phyloP scores from a whole-genome alignment of 225 moss, liverwort and hornwort genomes.

The Thuidium tamariscinum region DNA sequence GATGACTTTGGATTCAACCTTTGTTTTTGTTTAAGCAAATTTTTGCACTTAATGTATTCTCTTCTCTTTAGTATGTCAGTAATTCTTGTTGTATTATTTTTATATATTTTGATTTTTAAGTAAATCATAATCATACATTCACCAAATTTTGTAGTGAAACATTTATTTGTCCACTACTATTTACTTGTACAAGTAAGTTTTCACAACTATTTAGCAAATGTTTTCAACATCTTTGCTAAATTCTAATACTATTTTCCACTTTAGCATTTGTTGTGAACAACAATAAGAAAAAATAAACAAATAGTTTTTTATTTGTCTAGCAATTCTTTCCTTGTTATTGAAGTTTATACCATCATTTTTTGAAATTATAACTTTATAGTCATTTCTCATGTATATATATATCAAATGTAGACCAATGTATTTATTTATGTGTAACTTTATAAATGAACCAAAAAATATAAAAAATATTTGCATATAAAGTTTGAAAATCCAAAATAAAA shows the following conservation, averaged over 20 bases:
- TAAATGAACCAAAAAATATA: background rate
- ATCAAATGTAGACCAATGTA: no score
- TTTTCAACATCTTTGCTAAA: no score
- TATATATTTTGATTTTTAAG: no score
- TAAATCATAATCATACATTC: background rate
- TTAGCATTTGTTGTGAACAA: background rate
- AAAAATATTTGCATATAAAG: background rate
- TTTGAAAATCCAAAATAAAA: background rate
- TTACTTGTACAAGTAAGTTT: background rate
- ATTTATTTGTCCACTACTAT: background rate
- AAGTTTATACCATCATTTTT: background rate
- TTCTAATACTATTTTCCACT: fast-evolving
- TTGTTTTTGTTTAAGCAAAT: background rate
- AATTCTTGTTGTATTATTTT: no score
- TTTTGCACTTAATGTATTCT: background rate
- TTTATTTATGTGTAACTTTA: no score
- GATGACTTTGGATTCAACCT: no score
- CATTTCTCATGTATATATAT: no score
- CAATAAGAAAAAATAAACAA: background rate
- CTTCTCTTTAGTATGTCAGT: background rate
- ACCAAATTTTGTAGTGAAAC: background rate
- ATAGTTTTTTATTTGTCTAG: background rate
- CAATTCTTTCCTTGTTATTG: background rate
- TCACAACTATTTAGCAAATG: background rate
- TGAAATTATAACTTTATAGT: background rate